Percentiles rank a stretch among this genome's conserved stretches.
Conservation (phyloP, 1,139 yeast species). For the Magnusiomyces suaveolens region DNA sequence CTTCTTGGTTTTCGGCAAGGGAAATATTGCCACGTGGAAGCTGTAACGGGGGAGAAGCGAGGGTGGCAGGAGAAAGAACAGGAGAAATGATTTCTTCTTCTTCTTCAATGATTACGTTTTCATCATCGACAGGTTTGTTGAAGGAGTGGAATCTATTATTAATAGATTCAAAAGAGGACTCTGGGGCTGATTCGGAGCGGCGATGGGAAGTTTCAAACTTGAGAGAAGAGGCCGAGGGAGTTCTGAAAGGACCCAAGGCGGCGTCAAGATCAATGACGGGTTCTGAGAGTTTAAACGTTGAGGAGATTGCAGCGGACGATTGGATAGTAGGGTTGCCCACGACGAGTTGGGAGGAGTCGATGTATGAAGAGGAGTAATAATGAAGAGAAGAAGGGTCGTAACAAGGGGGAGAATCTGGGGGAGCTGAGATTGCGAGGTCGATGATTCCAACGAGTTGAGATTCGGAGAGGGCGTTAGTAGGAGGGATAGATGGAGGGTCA, state of each 20-base stretch:
- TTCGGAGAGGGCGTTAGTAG: neutral
- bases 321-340: slow-evolving; percentile 2
- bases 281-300: slow-evolving; percentile 9
- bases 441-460: neutral
- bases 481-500: neutral
- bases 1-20: slow-evolving; percentile 15
- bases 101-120: slow-evolving; percentile 18
- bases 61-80: neutral
- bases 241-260: slow-evolving; percentile 25
- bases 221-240: slow-evolving; percentile 7
- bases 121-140: slow-evolving; percentile 23
- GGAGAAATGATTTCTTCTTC: slow-evolving; percentile 13
- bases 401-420: slow-evolving; percentile 7
- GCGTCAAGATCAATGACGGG: slow-evolving; percentile 30
- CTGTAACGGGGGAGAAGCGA: neutral
- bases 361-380: slow-evolving; percentile 17
- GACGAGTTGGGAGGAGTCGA: slow-evolving; percentile 11
- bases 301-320: slow-evolving; percentile 1
- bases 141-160: slow-evolving; percentile 12
- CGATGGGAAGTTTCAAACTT: slow-evolving; percentile 21
- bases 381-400: slow-evolving; percentile 11
- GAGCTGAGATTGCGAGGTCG: neutral
- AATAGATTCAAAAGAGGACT: slow-evolving; percentile 13
- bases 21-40: slow-evolving; percentile 1
- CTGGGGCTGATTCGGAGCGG: slow-evolving; percentile 27